Evolutionary conservation across 805 yeast species (phyloP).

Genomic region (Komagataella pastoris): DNA sequence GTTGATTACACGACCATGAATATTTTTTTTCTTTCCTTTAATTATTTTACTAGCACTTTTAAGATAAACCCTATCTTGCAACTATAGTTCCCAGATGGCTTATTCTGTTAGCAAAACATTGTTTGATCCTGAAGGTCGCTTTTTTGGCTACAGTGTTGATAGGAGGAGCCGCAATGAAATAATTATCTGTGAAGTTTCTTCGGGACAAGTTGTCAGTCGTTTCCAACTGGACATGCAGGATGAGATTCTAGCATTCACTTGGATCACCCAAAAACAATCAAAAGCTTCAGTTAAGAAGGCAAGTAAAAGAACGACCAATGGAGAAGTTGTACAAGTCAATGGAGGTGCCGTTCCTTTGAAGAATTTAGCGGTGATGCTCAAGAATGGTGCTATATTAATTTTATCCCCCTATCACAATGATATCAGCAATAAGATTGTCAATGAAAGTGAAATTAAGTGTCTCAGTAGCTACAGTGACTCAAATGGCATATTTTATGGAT

Average conservation of each 20-base stretch:
- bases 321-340: neutral
- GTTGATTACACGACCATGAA: neutral
- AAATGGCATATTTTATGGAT: slow-evolving; percentile 11
- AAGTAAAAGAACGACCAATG: neutral
- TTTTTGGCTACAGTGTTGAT: neutral
- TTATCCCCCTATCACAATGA: slow-evolving; percentile 20
- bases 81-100: neutral
- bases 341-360: neutral
- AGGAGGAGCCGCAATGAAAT: neutral
- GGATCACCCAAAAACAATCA: slow-evolving; percentile 1
- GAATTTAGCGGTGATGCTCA: neutral
- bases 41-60: neutral
- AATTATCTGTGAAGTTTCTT: neutral
- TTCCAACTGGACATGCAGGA: neutral
- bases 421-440: slow-evolving; percentile 21
- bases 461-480: slow-evolving; percentile 16
- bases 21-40: too few relatives aligned
- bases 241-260: slow-evolving; percentile 1
- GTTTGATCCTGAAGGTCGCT: neutral
- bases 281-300: neutral
- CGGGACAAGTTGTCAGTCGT: neutral
- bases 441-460: slow-evolving; percentile 14
- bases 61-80: neutral
- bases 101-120: neutral
- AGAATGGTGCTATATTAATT: slow-evolving; percentile 1